Base-by-base conservation (phyloP, 2,329 filamentous ascomycete species). In the Fusarium zealandicum region DNA sequence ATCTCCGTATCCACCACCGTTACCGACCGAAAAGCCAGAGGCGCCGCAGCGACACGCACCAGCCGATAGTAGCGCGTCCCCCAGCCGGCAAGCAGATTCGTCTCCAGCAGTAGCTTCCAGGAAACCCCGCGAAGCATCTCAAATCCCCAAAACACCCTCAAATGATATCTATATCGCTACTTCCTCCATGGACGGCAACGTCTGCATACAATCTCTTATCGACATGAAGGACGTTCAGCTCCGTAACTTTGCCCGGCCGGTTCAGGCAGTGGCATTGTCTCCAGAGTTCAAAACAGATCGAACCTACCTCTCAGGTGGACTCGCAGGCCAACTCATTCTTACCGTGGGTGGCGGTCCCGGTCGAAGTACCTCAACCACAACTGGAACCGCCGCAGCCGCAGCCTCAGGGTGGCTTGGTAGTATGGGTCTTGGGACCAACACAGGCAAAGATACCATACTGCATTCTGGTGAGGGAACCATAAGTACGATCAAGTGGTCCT, bases 101-200 rank as follows among this genome's bases (percentile, higher is more conserved):
- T 74, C 83, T 6, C 77, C 84, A 2, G 78, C 80, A 5, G 77
- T 79, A 7, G 74, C 79, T 7, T 81, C 84, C 11, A 79, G 82
- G 51, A 79, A 76, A 49, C 74, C 76, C 5, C 81, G 74, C 12
- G 81, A 89, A 58, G 73, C 77, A 1, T 73, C 78, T 1, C 76
- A 81, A 1, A 78, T 96, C 2, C 86, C 90, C 0, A 86, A 87
- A 54, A 91, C 82, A 0, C 90, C 92, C 0, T 93, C 91, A 2
- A 98, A 97, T 67, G 88, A 93, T 47, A 96, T 99, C 33, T 90
- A 95, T 72, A 90, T 99, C 63, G 93, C 90, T 1, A 96, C 93
- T 1, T 92, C 95, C 0, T 98, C 95, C 0, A 90, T 96, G 70
- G 95, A 99, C 72, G 96, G 95, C 14, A 93, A 97, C 69, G 91